These are phyloP conservation scores for Dunaliella primolecta DNA, from an alignment of 139 green algal genomes.

Conservation along the genomic window DNA sequence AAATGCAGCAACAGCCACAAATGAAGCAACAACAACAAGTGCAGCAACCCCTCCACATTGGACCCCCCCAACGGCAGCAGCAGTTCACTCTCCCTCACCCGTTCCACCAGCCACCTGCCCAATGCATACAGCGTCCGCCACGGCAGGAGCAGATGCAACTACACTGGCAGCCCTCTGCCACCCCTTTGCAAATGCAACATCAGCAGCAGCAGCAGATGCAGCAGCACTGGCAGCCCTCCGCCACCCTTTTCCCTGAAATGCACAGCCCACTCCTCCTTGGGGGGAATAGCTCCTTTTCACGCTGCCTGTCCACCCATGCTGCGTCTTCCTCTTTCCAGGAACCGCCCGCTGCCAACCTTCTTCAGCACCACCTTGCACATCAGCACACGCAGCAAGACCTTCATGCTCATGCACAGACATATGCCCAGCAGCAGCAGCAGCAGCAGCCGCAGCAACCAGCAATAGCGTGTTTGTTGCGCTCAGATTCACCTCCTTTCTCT, in stretches of 20 bases:
- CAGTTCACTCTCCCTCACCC: neutral
- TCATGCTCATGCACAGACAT: neutral
- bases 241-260: no score
- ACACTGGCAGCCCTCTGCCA: neutral
- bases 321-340: no score
- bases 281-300: no score
- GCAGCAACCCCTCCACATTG: neutral
- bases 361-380: no score
- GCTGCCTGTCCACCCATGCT: no score
- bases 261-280: no score
- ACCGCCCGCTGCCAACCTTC: no score
- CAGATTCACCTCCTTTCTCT: neutral
- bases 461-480: neutral
- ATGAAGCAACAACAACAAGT: neutral
- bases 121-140: neutral
- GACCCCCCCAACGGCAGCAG: neutral
- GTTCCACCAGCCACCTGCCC: neutral
- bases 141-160: neutral
- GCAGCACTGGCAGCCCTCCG: no score
- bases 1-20: neutral
- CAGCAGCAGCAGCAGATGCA: neutral
- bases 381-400: no score
- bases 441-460: neutral
- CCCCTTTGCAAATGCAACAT: neutral
- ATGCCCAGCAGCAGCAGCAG: neutral